Evolutionary conservation across 257 asterid species (phyloP), one percentile per base, ranked within the genome.

Genomic region (Apocynum venetum): DNA sequence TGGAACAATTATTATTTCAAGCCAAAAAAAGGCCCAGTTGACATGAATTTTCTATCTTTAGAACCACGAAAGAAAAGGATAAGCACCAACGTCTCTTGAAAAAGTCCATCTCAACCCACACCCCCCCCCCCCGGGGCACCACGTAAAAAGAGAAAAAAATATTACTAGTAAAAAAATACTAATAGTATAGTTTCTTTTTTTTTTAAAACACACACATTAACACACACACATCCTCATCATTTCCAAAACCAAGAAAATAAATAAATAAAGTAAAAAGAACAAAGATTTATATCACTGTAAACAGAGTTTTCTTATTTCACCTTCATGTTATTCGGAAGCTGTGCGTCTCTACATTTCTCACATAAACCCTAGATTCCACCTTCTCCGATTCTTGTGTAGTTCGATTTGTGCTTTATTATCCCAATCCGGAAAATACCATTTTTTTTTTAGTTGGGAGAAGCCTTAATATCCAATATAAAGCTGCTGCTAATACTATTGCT

Each of bases 291-390:
- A 66, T 64, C 43, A 40, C n/a, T 66, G 40, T 38, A 35, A n/a
- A 5, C n/a, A 64, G 20, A 64, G n/a, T 64, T 35, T 35, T 40
- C 41, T 64, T 31, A 40, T 41, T 67, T 41, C 51, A 17, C 51
- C 4, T 67, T 67, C 13, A 17, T 9, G 72, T 8, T 41, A 17
- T 9, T 67, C 51, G 51, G 49, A 17, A 41, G 12, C 51, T 40
- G 49, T 36, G 64, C n/a, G 12, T 40, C 72, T 41, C 6, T 67
- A 14, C 36, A 10, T 67, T 40, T 46, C 8, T 67, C 35, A 4
- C 31, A 14, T 13, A 19, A 67, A 67, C 51, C 72, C 72, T 67
- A 67, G 72, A 46, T 67, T 67, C 51, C 72, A n/a, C 17, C 25
- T 38, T 67, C 48, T 4, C 25, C 71, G 0, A 12, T 15, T 38